phyloP scores from a whole-genome alignment of 2,329 filamentous ascomycete genomes.

The Xylaria multiplex region DNA sequence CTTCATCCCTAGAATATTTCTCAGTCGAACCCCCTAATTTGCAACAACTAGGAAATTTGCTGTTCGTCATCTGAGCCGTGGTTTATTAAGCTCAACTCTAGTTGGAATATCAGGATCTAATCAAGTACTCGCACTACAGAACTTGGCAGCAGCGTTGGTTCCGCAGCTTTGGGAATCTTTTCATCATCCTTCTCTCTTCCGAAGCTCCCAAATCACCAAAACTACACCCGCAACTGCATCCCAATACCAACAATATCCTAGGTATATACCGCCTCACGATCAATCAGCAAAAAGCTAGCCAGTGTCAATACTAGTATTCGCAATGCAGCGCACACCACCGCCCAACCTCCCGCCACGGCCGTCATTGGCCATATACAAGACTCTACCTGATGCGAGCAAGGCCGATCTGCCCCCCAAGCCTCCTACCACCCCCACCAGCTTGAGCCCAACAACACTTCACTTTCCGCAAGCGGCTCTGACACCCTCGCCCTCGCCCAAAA shows the following conservation, averaged over 20 bases:
- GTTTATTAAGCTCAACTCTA: neutral
- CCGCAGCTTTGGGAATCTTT: neutral
- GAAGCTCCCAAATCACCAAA: neutral
- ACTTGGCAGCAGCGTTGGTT: neutral
- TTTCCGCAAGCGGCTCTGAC: neutral
- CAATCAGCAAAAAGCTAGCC: no score
- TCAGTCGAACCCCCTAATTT: neutral
- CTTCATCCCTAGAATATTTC: neutral
- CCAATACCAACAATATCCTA: neutral
- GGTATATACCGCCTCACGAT: neutral
- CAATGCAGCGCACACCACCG: conserved; percentile 16
- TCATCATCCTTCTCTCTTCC: neutral
- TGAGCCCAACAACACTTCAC: neutral
- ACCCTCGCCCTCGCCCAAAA: neutral
- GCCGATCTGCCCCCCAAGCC: conserved; percentile 25
- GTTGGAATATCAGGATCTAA: neutral
- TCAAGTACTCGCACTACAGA: no score
- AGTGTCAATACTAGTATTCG: neutral
- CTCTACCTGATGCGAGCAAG: conserved; percentile 28
- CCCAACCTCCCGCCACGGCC: conserved; percentile 1
- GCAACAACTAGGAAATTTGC: neutral
- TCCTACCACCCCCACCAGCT: neutral
- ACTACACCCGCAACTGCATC: no score
- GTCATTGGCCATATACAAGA: conserved; percentile 5
- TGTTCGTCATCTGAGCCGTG: neutral